Conservation (phyloP, 352 stramenopile genomes). For the Globisporangium carolinianum region DNA sequence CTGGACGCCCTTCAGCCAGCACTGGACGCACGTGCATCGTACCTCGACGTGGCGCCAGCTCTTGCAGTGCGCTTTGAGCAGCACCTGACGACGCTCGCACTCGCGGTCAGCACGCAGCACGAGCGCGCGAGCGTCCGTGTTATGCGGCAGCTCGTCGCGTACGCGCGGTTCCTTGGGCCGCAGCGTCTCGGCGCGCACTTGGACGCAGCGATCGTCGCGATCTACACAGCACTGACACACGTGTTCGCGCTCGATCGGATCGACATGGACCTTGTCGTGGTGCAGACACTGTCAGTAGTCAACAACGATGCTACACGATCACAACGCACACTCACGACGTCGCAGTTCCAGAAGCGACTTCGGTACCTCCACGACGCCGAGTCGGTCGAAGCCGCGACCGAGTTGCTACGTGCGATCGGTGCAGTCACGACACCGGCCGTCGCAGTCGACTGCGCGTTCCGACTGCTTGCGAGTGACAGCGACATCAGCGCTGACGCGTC, state of each 20-base stretch:
- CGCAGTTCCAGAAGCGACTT: slow-evolving; percentile 79
- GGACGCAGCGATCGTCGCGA: slow-evolving; percentile 41
- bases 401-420: slow-evolving; percentile 45
- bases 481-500: background rate
- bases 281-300: slow-evolving; percentile 21
- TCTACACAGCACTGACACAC: slow-evolving; percentile 37
- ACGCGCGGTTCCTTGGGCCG: slow-evolving; percentile 41
- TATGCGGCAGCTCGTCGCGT: slow-evolving; percentile 66
- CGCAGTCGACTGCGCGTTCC: slow-evolving; percentile 64
- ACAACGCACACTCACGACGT: slow-evolving; percentile 24
- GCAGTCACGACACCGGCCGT: slow-evolving; percentile 37
- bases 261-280: slow-evolving; percentile 66
- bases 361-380: slow-evolving; percentile 63
- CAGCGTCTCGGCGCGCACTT: slow-evolving; percentile 29
- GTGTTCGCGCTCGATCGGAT: slow-evolving; percentile 57
- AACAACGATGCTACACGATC: too few relatives aligned
- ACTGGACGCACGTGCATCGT: slow-evolving; percentile 35
- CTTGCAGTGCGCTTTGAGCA: slow-evolving; percentile 64
- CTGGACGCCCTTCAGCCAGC: slow-evolving; percentile 14
- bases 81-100: slow-evolving; percentile 57
- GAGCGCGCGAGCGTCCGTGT: slow-evolving; percentile 47
- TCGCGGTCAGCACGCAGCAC: slow-evolving; percentile 55
- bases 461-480: slow-evolving; percentile 14
- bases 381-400: slow-evolving; percentile 35
- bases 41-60: slow-evolving; percentile 46